Evolutionary conservation across 2,329 filamentous ascomycete species (phyloP).

Genomic region (Colletotrichum trifolii): DNA sequence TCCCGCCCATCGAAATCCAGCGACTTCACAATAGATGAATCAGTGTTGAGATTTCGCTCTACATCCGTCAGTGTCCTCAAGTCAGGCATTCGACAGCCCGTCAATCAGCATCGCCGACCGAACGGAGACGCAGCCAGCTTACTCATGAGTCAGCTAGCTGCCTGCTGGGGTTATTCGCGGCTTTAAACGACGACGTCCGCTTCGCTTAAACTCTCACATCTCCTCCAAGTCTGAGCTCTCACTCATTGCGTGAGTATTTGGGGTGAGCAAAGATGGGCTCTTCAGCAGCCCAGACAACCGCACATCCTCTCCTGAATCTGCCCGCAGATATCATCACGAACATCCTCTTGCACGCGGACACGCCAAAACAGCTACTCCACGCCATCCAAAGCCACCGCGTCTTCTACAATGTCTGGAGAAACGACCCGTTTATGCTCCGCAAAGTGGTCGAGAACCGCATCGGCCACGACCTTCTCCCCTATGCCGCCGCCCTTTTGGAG

Average conservation of each 20-base stretch:
- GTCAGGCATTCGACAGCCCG: too few relatives aligned
- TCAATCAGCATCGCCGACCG: too few relatives aligned
- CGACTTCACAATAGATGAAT: too few relatives aligned
- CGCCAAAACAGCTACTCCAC: neutral
- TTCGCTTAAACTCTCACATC: too few relatives aligned
- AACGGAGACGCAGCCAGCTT: too few relatives aligned
- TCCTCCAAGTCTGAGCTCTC: neutral
- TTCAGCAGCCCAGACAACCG: neutral
- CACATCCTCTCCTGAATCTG: neutral
- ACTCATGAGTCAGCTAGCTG: too few relatives aligned
- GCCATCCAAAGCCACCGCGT: neutral
- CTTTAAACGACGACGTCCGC: too few relatives aligned
- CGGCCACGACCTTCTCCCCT: neutral
- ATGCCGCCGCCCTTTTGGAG: constrained; percentile 1
- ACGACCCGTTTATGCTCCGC: neutral
- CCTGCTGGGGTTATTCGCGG: too few relatives aligned
- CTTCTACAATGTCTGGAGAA: constrained; percentile 3
- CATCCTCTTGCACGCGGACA: neutral
- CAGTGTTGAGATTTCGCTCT: too few relatives aligned
- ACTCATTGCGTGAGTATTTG: neutral
- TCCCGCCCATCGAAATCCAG: too few relatives aligned
- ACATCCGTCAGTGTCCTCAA: too few relatives aligned
- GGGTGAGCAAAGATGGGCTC: neutral
- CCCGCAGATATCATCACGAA: constrained; percentile 1
- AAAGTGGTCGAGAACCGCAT: neutral